Conservation (phyloP, 2,329 filamentous ascomycete species). For the Rhexocercosporidium sp. region DNA sequence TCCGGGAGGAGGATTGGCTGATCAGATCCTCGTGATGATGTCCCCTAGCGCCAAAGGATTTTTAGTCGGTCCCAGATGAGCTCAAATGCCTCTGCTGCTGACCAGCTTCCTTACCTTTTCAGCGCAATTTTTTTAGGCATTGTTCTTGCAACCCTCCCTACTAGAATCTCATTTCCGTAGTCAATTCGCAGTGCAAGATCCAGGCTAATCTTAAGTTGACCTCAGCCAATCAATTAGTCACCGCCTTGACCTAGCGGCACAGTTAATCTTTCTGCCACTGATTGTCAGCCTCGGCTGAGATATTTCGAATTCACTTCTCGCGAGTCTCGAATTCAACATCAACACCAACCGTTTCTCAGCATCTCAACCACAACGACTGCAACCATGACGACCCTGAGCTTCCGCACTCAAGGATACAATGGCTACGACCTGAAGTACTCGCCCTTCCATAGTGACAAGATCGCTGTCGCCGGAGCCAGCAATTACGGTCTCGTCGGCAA, state of each 20-base stretch:
- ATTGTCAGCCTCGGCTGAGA: constrained; percentile 5
- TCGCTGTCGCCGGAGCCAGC: constrained; percentile 87
- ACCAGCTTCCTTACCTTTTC: too few relatives aligned
- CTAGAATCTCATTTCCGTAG: too few relatives aligned
- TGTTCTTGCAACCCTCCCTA: too few relatives aligned
- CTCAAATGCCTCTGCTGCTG: too few relatives aligned
- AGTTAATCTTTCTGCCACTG: neutral
- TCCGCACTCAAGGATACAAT: constrained; percentile 90
- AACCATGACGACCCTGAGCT: constrained; percentile 64
- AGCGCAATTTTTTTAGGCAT: too few relatives aligned
- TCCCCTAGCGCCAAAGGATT: too few relatives aligned
- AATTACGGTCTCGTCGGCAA: constrained; percentile 99
- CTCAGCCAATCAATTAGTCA: neutral
- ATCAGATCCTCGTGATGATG: too few relatives aligned
- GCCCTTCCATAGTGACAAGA: constrained; percentile 93
- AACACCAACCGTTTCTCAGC: neutral
- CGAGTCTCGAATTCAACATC: neutral
- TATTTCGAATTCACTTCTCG: neutral
- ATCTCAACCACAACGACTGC: neutral
- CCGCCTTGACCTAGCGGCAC: neutral
- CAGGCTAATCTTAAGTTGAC: too few relatives aligned
- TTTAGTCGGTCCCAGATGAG: too few relatives aligned
- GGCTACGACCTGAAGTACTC: constrained; percentile 98
- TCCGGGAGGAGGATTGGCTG: too few relatives aligned
- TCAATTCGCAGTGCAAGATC: too few relatives aligned